Percentiles rank a stretch among this genome's conserved stretches.
Conservation (phyloP, 441 rosid species). For the Pelargonium cotyledonis region DNA sequence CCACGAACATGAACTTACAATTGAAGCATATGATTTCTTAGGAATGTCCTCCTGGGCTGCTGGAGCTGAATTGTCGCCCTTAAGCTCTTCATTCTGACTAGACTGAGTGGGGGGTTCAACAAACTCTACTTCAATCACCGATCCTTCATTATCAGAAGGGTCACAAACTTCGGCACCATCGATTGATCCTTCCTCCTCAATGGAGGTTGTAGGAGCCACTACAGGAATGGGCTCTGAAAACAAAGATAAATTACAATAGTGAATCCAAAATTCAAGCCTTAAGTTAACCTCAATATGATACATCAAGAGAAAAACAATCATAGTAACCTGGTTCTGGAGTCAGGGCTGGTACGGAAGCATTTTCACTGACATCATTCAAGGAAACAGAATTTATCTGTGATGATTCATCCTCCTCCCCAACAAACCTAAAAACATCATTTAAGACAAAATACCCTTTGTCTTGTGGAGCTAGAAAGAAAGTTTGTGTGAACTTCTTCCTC, state of each 20-base stretch:
- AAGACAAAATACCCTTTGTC: slow-evolving; percentile 74
- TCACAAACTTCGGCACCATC: slow-evolving; percentile 4
- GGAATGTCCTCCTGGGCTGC: slow-evolving; percentile 52
- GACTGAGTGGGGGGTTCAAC: slow-evolving; percentile 32
- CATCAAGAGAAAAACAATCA: slow-evolving; percentile 9
- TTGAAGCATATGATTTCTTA: slow-evolving; percentile 71
- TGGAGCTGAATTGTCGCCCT: slow-evolving; percentile 31
- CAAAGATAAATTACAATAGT: slow-evolving; percentile 7
- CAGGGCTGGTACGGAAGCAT: slow-evolving; percentile 34
- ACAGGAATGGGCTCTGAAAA: slow-evolving; percentile 44
- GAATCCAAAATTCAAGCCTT: slow-evolving; percentile 16
- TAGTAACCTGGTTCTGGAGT: slow-evolving; percentile 45
- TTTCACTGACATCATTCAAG: slow-evolving; percentile 31
- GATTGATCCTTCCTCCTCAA: slow-evolving; percentile 35
- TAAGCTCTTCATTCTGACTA: slow-evolving; percentile 26
- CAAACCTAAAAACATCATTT: slow-evolving; percentile 70
- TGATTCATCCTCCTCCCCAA: slow-evolving; percentile 45
- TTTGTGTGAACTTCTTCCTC: slow-evolving; percentile 68
- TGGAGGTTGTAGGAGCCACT: slow-evolving; percentile 31
- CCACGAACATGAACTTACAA: slow-evolving; percentile 44
- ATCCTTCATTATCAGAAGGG: slow-evolving; percentile 32
- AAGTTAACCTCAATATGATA: not conserved
- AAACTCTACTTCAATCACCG: slow-evolving; percentile 48
- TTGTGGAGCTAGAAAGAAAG: slow-evolving; percentile 82
- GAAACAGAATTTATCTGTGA: slow-evolving; percentile 23